A percentile compares a stretch with the other conserved stretches of the same genome.
These are phyloP conservation scores for Pulveroboletus frians DNA, from an alignment of 768 basidiomycete genomes.

Conservation along the genomic window DNA sequence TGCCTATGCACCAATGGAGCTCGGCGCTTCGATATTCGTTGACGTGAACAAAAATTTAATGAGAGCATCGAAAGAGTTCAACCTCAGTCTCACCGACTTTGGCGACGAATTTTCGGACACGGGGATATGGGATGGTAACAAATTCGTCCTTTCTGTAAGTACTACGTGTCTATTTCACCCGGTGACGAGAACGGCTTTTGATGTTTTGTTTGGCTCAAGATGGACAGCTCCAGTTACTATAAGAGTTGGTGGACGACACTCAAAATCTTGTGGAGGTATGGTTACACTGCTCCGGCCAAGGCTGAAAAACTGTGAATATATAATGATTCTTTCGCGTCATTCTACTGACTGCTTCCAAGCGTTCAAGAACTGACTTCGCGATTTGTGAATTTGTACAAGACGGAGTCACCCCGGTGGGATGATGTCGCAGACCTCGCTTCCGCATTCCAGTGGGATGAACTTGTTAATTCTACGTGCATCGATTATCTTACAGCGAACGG, in stretches of 20 bases:
- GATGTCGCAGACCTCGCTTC: conserved; percentile 55
- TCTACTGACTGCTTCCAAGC: conserved; percentile 30
- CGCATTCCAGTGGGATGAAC: conserved; percentile 43
- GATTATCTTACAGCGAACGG: conserved; percentile 54
- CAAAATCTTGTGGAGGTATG: conserved; percentile 77
- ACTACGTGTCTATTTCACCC: background rate
- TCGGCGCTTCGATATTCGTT: conserved; percentile 89
- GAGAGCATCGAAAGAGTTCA: conserved; percentile 79
- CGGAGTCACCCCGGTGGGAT: conserved; percentile 54
- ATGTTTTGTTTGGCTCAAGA: conserved; percentile 26
- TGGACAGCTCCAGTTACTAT: conserved; percentile 35
- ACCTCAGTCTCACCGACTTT: conserved; percentile 52
- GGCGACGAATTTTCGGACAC: conserved; percentile 43
- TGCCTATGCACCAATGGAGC: conserved; percentile 60
- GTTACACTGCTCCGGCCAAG: conserved; percentile 52
- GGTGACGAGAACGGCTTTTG: background rate
- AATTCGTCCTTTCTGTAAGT: conserved; percentile 61
- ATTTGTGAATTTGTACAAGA: conserved; percentile 53
- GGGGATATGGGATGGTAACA: conserved; percentile 81
- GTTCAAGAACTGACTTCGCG: conserved; percentile 50
- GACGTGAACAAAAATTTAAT: conserved; percentile 62
- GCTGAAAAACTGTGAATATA: conserved; percentile 49
- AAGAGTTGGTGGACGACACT: conserved; percentile 65
- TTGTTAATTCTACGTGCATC: conserved; percentile 47
- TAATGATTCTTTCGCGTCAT: background rate